Evolutionary conservation across 2,329 filamentous ascomycete species (phyloP).

Genomic region (Atkinsonella hypoxylon): DNA sequence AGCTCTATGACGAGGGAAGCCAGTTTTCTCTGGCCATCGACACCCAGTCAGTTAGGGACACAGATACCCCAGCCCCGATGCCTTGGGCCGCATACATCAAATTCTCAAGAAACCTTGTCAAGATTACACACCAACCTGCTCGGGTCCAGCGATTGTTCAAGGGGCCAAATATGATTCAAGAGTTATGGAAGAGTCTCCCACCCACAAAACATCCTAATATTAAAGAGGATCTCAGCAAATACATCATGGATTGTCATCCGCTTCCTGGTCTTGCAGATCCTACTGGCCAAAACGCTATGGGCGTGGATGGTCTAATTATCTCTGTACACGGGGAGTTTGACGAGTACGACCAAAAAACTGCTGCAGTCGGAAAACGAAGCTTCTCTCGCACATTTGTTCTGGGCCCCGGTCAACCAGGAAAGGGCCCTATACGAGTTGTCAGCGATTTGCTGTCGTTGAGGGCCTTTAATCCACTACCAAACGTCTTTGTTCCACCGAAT

Average conservation of each 20-base stretch:
- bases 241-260: slow-evolving; percentile 72
- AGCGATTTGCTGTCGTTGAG: slow-evolving; percentile 69
- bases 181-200: slow-evolving; percentile 60
- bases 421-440: slow-evolving; percentile 58
- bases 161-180: slow-evolving; percentile 52
- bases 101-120: slow-evolving; percentile 65
- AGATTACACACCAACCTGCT: slow-evolving; percentile 47
- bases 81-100: slow-evolving; percentile 68
- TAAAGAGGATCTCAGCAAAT: slow-evolving; percentile 53
- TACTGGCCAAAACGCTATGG: slow-evolving; percentile 46
- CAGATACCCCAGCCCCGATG: slow-evolving; percentile 28
- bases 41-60: slow-evolving; percentile 40
- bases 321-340: slow-evolving; percentile 77
- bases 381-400: slow-evolving; percentile 76
- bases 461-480: slow-evolving; percentile 44
- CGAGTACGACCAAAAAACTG: slow-evolving; percentile 49
- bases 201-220: slow-evolving; percentile 64
- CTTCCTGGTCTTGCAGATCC: slow-evolving; percentile 61
- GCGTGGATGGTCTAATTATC: slow-evolving; percentile 68
- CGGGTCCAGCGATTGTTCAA: slow-evolving; percentile 54
- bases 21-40: slow-evolving; percentile 68
- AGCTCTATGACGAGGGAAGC: slow-evolving; percentile 66
- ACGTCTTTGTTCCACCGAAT: slow-evolving; percentile 24
- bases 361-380: slow-evolving; percentile 53
- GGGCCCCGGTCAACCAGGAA: slow-evolving; percentile 56